phyloP scores from a whole-genome alignment of 805 yeast species.

The Starmerella ratchasimensis region DNA sequence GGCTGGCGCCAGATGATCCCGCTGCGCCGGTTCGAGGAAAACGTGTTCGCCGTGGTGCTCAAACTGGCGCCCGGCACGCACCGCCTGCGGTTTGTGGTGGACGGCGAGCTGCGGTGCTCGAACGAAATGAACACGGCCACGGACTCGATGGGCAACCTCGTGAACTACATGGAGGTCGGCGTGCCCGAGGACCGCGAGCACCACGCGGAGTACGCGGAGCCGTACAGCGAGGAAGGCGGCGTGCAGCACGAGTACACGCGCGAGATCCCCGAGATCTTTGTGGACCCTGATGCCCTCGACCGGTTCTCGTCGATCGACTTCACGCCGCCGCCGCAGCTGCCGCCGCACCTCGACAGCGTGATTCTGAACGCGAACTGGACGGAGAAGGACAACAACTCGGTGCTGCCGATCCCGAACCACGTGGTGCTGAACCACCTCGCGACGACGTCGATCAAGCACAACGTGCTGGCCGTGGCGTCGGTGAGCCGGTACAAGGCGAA shows the following conservation, averaged over 20 bases:
- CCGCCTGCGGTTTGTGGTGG: conserved; percentile 84
- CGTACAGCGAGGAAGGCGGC: conserved; percentile 6
- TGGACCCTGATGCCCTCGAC: conserved; percentile 33
- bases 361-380: conserved; percentile 60
- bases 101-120: conserved; percentile 78
- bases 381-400: conserved; percentile 77
- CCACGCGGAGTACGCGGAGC: background rate
- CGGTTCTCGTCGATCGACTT: conserved; percentile 29
- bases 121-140: conserved; percentile 92
- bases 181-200: conserved; percentile 8
- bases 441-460: conserved; percentile 88
- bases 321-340: conserved; percentile 86
- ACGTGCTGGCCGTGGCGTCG: conserved; percentile 84
- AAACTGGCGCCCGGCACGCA: conserved; percentile 74
- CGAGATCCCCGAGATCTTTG: conserved; percentile 32
- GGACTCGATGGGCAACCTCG: conserved; percentile 91
- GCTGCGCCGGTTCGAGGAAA: conserved; percentile 34
- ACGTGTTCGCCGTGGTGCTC: conserved; percentile 24
- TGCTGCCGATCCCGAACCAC: conserved; percentile 85
- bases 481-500: conserved; percentile 83
- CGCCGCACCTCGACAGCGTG: conserved; percentile 92
- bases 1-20: conserved; percentile 99
- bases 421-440: conserved; percentile 89
- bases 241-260: conserved; percentile 36
- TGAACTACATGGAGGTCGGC: conserved; percentile 51